Percentiles rank a stretch among this genome's conserved stretches.
These are phyloP conservation scores for Fusarium irregulare DNA, from an alignment of 2,329 filamentous ascomycete species.

Conservation along the genomic window DNA sequence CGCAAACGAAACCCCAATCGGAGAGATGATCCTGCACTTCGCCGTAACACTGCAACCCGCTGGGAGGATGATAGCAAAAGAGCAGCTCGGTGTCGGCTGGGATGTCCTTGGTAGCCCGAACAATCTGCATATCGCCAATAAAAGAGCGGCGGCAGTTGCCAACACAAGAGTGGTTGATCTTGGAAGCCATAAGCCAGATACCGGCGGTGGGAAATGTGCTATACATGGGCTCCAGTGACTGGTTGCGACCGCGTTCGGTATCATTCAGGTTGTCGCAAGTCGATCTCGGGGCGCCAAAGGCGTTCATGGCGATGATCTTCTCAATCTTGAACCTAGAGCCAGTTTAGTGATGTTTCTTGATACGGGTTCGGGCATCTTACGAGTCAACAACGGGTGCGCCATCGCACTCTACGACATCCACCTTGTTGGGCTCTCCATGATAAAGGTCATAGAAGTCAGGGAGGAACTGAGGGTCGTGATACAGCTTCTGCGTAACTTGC, in stretches of 20 bases:
- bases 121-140: not conserved
- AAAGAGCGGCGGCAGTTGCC: not conserved
- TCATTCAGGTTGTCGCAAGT: not conserved
- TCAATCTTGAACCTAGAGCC: not conserved
- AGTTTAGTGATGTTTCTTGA: rapidly evolving
- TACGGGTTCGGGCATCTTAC: not conserved
- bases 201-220: not conserved
- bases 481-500: not conserved
- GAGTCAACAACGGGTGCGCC: not conserved
- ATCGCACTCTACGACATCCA: not conserved
- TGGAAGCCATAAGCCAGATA: not conserved
- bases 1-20: not conserved
- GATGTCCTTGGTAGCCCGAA: not conserved
- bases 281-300: not conserved
- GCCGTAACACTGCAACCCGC: not conserved
- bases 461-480: not conserved
- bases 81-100: not conserved
- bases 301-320: not conserved
- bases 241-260: not conserved
- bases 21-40: not conserved
- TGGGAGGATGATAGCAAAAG: not conserved
- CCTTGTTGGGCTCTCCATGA: not conserved
- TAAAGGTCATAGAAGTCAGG: not conserved
- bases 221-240: not conserved
- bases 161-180: not conserved